A percentile compares a stretch with the other conserved stretches of the same genome.
Conservation (phyloP, 2,329 filamentous ascomycete genomes). For the Pseudofabraea citricarpa region DNA sequence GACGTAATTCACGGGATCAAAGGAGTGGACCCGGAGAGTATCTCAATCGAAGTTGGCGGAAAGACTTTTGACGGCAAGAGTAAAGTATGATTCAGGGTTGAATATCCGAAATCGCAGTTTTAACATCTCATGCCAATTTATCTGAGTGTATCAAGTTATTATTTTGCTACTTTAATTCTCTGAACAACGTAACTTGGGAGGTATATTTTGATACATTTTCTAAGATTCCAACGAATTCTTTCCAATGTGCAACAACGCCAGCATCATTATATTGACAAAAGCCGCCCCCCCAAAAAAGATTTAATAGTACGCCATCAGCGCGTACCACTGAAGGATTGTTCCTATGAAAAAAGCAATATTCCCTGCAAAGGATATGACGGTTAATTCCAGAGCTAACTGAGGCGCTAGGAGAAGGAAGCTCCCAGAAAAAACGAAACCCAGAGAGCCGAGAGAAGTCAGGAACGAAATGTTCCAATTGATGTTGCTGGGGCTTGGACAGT, state of each 20-base stretch:
- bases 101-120: not conserved
- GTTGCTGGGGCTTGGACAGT: not conserved
- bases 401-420: not conserved
- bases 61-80: conserved; percentile 2
- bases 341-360: not conserved
- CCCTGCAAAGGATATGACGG: not conserved
- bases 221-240: no score
- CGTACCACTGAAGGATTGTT: conserved; percentile 1
- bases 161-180: no score
- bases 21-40: not conserved
- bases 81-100: not conserved
- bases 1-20: not conserved
- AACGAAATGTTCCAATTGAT: conserved; percentile 2
- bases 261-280: no score
- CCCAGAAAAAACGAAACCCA: conserved; percentile 2
- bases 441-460: not conserved
- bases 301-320: conserved; percentile 5
- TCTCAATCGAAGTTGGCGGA: conserved; percentile 18
- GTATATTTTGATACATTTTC: no score
- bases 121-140: no score
- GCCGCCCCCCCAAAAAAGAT: no score
- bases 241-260: no score
- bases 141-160: no score
- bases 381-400: not conserved
- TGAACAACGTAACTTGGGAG: no score